Evolutionary conservation across 352 stramenopile genomes (phyloP).

Genomic region (Globisporangium paroecandrum): DNA sequence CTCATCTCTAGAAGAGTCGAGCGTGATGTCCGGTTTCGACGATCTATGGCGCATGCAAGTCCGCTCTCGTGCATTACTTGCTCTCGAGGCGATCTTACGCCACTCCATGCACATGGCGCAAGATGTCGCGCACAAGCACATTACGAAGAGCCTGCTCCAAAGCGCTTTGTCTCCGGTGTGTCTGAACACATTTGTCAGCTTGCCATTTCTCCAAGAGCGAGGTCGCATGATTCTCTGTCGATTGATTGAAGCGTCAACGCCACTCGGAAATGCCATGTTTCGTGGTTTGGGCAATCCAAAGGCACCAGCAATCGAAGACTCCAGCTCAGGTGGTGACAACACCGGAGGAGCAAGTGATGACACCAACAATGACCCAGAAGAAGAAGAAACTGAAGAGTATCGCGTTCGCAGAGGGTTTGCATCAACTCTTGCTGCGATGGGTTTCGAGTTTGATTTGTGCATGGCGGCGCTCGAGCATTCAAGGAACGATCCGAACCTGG

Average conservation of each 20-base stretch:
- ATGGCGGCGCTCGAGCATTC: conserved; percentile 80
- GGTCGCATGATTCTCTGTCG: conserved; percentile 82
- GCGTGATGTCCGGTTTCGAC: conserved; percentile 62
- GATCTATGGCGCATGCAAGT: conserved; percentile 84
- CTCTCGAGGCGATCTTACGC: conserved; percentile 72
- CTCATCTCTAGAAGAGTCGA: conserved; percentile 67
- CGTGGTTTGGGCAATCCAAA: conserved; percentile 57
- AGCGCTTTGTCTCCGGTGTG: conserved; percentile 63
- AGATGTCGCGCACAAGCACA: conserved; percentile 30
- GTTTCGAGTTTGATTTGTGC: conserved; percentile 86
- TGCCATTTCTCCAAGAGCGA: conserved; percentile 75
- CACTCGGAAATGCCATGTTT: conserved; percentile 79
- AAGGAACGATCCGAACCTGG: conserved; percentile 78
- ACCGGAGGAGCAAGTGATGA: conserved; percentile 16
- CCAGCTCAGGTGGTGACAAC: background rate
- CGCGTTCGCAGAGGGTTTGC: conserved; percentile 73
- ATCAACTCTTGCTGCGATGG: conserved; percentile 81
- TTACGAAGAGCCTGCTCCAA: conserved; percentile 50
- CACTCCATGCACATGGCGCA: conserved; percentile 44
- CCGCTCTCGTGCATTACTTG: conserved; percentile 74
- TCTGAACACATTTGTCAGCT: conserved; percentile 68
- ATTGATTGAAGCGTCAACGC: conserved; percentile 80
- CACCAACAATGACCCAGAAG: conserved; percentile 46
- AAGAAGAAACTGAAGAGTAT: conserved; percentile 76
- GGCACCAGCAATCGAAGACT: conserved; percentile 20